Evolutionary conservation across 768 basidiomycete species (phyloP).

Genomic region (Imleria badia): DNA sequence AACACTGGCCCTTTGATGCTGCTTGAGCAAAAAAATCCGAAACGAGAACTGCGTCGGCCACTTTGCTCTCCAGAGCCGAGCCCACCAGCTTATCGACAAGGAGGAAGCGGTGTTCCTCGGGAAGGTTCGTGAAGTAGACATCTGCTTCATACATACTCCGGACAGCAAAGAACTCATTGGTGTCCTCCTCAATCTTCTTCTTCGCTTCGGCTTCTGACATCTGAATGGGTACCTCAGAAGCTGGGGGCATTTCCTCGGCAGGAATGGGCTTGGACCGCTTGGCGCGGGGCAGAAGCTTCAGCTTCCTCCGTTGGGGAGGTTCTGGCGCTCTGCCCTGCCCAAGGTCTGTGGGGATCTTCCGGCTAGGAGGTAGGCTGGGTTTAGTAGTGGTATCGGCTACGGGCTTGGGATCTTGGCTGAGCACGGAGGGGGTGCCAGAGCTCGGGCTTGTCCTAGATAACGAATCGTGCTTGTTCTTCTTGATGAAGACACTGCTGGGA

Average conservation of each 20-base stretch:
- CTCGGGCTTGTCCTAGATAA: conserved; percentile 78
- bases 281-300: conserved; percentile 79
- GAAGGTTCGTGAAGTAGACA: conserved; percentile 76
- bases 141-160: conserved; percentile 87
- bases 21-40: conserved; percentile 70
- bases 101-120: conserved; percentile 56
- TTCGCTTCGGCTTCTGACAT: conserved; percentile 69
- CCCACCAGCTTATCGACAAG: conserved; percentile 78
- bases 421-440: conserved; percentile 87
- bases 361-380: conserved; percentile 49
- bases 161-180: conserved; percentile 84
- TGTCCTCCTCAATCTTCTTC: conserved; percentile 77
- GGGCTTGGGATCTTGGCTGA: conserved; percentile 62
- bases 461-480: conserved; percentile 73
- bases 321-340: conserved; percentile 46
- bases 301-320: conserved; percentile 58
- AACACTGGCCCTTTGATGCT: conserved; percentile 57
- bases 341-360: conserved; percentile 53
- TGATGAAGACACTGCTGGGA: conserved; percentile 81
- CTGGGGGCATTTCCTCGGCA: conserved; percentile 44
- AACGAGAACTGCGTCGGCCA: conserved; percentile 75
- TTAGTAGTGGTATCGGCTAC: conserved; percentile 53
- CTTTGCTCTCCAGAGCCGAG: conserved; percentile 78
- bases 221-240: conserved; percentile 40
- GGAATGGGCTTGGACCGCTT: conserved; percentile 56